Conservation (phyloP, 1,284 basidiomycete genomes). For the Fistulina hepatica region DNA sequence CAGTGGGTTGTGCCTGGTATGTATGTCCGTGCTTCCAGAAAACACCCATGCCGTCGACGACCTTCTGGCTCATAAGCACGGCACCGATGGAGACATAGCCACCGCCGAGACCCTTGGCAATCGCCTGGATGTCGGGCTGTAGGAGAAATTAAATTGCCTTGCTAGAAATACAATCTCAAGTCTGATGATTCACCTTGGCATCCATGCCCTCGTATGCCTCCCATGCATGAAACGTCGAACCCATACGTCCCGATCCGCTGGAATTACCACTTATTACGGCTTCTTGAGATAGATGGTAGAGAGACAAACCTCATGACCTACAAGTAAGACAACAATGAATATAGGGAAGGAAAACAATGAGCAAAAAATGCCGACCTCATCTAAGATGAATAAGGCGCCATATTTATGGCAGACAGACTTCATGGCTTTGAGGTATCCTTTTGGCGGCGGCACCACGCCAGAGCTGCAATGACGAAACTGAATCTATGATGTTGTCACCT, state of each 20-base stretch:
- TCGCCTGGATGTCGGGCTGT: slow-evolving; percentile 75
- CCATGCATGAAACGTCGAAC: slow-evolving; percentile 80
- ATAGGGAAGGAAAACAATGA: no score
- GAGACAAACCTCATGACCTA: background rate
- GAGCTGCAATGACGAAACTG: slow-evolving; percentile 69
- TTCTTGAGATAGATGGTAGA: slow-evolving; percentile 6
- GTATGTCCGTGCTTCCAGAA: slow-evolving; percentile 80
- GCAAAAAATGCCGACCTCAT: slow-evolving; percentile 2
- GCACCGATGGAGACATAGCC: slow-evolving; percentile 78
- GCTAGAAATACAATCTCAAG: no score
- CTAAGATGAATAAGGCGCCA: slow-evolving; percentile 4
- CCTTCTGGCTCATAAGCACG: slow-evolving; percentile 58
- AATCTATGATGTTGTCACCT: background rate
- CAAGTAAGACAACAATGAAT: no score
- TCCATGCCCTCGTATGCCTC: slow-evolving; percentile 62
- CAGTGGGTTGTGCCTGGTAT: slow-evolving; percentile 51
- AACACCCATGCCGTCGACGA: slow-evolving; percentile 63
- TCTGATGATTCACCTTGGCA: no score
- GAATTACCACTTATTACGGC: slow-evolving; percentile 47
- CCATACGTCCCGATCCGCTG: slow-evolving; percentile 86
- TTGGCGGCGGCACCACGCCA: slow-evolving; percentile 63
- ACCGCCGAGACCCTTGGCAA: slow-evolving; percentile 81
- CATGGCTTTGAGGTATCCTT: slow-evolving; percentile 76
- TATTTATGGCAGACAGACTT: slow-evolving; percentile 74
- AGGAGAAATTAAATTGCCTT: no score